Evolutionary conservation across 2,329 filamentous ascomycete species (phyloP).

Genomic region (Paraconiothyrium brasiliense): DNA sequence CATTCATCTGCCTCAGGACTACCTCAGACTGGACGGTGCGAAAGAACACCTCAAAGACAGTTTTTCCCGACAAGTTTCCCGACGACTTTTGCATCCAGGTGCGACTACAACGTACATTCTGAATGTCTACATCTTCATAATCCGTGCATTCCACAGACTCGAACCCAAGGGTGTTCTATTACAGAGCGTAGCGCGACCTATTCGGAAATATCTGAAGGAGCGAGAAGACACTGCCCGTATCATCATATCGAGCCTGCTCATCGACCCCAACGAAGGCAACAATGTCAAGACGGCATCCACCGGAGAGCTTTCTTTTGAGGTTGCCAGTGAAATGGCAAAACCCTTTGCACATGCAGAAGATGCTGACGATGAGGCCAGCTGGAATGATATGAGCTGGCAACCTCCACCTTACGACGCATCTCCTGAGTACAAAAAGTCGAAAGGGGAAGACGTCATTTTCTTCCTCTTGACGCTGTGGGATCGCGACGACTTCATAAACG

Average conservation of each 20-base stretch:
- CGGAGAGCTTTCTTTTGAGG: slow-evolving; percentile 72
- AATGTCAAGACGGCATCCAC: slow-evolving; percentile 61
- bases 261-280: slow-evolving; percentile 63
- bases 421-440: slow-evolving; percentile 86
- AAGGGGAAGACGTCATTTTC: slow-evolving; percentile 88
- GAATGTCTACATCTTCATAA: slow-evolving; percentile 81
- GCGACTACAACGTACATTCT: slow-evolving; percentile 79
- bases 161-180: slow-evolving; percentile 81
- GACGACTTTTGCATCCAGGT: slow-evolving; percentile 76
- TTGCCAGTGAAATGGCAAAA: slow-evolving; percentile 72
- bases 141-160: slow-evolving; percentile 77
- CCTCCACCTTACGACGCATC: slow-evolving; percentile 94
- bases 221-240: slow-evolving; percentile 81
- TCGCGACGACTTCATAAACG: slow-evolving; percentile 92
- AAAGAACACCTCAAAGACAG: slow-evolving; percentile 75
- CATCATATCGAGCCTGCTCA: slow-evolving; percentile 77
- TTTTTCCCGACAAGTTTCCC: slow-evolving; percentile 73
- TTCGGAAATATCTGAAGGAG: slow-evolving; percentile 79
- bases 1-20: slow-evolving; percentile 57
- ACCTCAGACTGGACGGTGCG: slow-evolving; percentile 73
- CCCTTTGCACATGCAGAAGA: slow-evolving; percentile 64
- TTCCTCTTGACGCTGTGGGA: slow-evolving; percentile 90
- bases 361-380: slow-evolving; percentile 75
- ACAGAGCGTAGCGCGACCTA: slow-evolving; percentile 75
- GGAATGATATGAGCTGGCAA: slow-evolving; percentile 91